phyloP scores from a whole-genome alignment of 2,329 filamentous ascomycete species.

The Arthrobotrys conoides region DNA sequence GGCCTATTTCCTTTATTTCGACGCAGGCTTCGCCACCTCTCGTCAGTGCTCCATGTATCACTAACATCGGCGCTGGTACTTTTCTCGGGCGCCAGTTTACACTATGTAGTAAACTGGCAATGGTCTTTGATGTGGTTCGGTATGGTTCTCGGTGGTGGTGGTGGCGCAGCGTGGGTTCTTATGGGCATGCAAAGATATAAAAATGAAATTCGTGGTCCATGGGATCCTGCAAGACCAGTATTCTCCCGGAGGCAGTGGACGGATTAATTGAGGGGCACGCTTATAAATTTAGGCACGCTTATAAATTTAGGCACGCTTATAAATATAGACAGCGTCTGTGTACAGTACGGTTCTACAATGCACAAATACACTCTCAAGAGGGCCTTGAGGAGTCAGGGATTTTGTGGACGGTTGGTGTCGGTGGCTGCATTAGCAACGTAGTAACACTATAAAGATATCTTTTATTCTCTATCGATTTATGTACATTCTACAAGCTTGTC shows the following conservation, averaged over 20 bases:
- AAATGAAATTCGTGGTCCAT: slow-evolving; percentile 97
- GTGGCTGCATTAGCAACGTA: not conserved
- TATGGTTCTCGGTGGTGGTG: slow-evolving; percentile 82
- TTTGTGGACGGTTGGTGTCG: not conserved
- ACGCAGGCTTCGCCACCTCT: slow-evolving; percentile 85
- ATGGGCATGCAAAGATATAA: slow-evolving; percentile 98
- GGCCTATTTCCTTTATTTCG: slow-evolving; percentile 97
- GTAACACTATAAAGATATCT: not conserved
- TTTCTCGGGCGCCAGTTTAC: slow-evolving; percentile 84
- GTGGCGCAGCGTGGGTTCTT: slow-evolving; percentile 96
- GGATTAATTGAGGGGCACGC: slow-evolving; percentile 53
- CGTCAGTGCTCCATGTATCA: slow-evolving; percentile 83
- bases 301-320: too few relatives aligned
- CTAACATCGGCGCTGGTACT: slow-evolving; percentile 83
- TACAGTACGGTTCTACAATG: not conserved
- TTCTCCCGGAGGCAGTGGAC: slow-evolving; percentile 77
- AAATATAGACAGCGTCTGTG: slow-evolving; percentile 41
- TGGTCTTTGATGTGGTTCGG: slow-evolving; percentile 80
- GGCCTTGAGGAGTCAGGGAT: not conserved
- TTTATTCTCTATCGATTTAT: slow-evolving; percentile 20
- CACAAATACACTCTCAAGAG: not conserved
- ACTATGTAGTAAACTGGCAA: slow-evolving; percentile 73
- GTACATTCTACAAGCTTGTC: slow-evolving; percentile 8
- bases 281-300: too few relatives aligned
- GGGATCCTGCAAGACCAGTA: slow-evolving; percentile 93